Conservation (phyloP, 208 protist species). For the Crithidia thermophila region DNA sequence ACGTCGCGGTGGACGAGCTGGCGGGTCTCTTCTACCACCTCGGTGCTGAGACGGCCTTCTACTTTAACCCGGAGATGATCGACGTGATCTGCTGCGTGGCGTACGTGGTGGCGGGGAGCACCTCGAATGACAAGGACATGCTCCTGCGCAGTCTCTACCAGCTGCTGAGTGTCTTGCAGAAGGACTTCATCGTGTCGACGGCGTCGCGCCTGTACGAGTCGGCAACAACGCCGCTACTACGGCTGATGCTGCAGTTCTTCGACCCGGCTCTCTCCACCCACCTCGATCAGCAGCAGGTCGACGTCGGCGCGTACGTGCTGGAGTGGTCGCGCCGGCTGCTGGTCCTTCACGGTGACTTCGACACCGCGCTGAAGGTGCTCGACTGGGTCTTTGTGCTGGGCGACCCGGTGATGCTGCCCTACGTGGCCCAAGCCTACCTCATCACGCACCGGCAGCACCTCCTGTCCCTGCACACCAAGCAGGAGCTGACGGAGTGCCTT, state of each 20-base stretch:
- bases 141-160: constrained; percentile 27
- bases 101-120: constrained; percentile 35
- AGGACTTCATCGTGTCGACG: constrained; percentile 46
- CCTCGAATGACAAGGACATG: constrained; percentile 11
- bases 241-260: constrained; percentile 93
- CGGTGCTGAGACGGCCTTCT: constrained; percentile 38
- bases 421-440: constrained; percentile 69
- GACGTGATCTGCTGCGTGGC: constrained; percentile 47
- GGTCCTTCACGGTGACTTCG: constrained; percentile 40
- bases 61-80: constrained; percentile 46
- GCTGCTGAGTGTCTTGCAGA: constrained; percentile 30
- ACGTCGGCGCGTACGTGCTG: constrained; percentile 57
- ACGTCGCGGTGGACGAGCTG: constrained; percentile 21
- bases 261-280: constrained; percentile 81
- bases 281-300: constrained; percentile 76
- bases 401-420: constrained; percentile 74
- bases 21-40: constrained; percentile 46
- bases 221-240: constrained; percentile 42
- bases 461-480: constrained; percentile 37
- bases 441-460: constrained; percentile 58
- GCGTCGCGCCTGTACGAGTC: constrained; percentile 49
- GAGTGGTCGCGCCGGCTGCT: constrained; percentile 67
- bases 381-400: constrained; percentile 81
- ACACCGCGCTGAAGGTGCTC: constrained; percentile 52
- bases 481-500: constrained; percentile 37